These are phyloP conservation scores for Saprolegnia parasitica DNA, from an alignment of 352 stramenopile species.

Conservation along the genomic window DNA sequence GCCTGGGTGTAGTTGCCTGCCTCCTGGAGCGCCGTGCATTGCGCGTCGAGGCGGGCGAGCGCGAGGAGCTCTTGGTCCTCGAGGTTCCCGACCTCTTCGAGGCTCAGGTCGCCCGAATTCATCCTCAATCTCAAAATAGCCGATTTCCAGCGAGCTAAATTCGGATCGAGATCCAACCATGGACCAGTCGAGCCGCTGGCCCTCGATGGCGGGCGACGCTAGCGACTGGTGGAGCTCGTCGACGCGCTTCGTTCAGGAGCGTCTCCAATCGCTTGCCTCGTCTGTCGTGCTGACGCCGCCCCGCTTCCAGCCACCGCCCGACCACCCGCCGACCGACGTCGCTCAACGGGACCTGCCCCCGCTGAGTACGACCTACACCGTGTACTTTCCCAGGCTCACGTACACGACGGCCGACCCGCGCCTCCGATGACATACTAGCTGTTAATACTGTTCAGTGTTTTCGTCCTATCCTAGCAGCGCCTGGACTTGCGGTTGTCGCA, in stretches of 20 bases:
- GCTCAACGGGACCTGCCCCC: background rate
- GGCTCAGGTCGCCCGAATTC: conserved; percentile 5
- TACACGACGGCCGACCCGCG: too few relatives aligned
- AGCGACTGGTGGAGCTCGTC: conserved; percentile 19
- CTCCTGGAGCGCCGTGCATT: conserved; percentile 85
- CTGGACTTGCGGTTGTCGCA: conserved; percentile 24
- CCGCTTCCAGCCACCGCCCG: background rate
- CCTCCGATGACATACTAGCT: too few relatives aligned
- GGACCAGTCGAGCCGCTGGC: background rate
- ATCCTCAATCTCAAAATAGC: background rate
- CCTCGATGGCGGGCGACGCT: background rate
- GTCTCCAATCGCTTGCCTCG: background rate
- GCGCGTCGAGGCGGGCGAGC: conserved; percentile 86
- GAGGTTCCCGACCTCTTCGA: conserved; percentile 21
- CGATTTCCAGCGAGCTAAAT: background rate
- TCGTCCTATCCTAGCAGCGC: background rate
- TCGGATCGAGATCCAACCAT: background rate
- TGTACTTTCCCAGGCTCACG: conserved; percentile 26
- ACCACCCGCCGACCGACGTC: background rate
- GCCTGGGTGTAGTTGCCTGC: conserved; percentile 90
- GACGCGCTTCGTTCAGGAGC: conserved; percentile 22
- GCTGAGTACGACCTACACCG: conserved; percentile 15
- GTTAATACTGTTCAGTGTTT: background rate
- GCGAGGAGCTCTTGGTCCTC: conserved; percentile 71
- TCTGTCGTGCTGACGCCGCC: background rate